Conservation (phyloP, 140 eudicot species). For the Oenanthe javanica region DNA sequence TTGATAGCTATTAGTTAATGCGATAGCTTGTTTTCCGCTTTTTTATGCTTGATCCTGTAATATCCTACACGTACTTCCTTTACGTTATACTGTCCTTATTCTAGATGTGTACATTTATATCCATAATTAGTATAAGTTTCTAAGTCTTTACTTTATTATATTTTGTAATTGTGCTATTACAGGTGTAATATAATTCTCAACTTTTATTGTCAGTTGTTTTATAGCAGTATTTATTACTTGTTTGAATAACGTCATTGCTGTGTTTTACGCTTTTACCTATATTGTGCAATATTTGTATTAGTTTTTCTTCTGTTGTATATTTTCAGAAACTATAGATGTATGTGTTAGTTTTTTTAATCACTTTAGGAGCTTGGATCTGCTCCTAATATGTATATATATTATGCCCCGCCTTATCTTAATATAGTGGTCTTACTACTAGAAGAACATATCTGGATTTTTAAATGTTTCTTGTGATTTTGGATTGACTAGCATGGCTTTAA, state of each 20-base stretch:
- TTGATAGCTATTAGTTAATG: too few relatives aligned
- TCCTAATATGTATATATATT: too few relatives aligned
- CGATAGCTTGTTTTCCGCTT: too few relatives aligned
- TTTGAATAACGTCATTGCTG: not conserved
- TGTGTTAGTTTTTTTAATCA: not conserved
- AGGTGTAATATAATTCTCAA: not conserved
- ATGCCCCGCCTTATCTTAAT: too few relatives aligned
- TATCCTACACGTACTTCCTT: not conserved
- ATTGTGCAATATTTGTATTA: not conserved
- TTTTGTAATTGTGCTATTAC: not conserved
- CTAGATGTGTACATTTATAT: not conserved
- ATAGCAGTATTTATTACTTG: not conserved
- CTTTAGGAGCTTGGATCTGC: not conserved
- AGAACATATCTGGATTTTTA: not conserved
- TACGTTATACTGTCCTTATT: not conserved
- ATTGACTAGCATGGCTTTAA: not conserved
- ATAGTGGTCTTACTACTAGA: not conserved
- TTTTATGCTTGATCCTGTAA: not conserved
- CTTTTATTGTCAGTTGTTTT: not conserved
- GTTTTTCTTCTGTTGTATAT: not conserved
- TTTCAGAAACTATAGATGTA: not conserved
- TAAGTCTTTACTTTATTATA: not conserved
- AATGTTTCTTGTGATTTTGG: not conserved
- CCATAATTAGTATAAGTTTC: not conserved
- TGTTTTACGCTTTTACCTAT: not conserved